Conservation (phyloP, 352 stramenopile species). For the Phytophthora boehmeriae region DNA sequence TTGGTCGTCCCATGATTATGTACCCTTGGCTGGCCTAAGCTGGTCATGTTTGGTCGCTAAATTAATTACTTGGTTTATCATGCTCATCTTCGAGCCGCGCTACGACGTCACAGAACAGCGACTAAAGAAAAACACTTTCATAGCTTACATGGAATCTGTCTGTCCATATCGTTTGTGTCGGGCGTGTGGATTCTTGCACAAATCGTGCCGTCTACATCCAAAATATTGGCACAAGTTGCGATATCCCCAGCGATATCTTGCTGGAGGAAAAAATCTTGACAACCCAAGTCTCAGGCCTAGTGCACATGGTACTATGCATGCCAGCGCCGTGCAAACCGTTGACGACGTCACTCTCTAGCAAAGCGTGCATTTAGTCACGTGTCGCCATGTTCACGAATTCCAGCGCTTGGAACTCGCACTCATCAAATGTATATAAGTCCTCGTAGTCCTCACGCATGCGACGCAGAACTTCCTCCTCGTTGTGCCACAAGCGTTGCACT, state of each 20-base stretch:
- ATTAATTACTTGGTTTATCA: too few relatives aligned
- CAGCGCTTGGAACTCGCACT: constrained; percentile 50
- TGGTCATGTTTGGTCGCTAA: too few relatives aligned
- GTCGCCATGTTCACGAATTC: constrained; percentile 67
- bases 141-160: constrained; percentile 47
- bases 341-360: constrained; percentile 68
- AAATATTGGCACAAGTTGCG: constrained; percentile 74
- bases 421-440: constrained; percentile 27
- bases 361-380: constrained; percentile 57
- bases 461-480: constrained; percentile 52
- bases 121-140: constrained; percentile 62
- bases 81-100: constrained; percentile 17
- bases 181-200: constrained; percentile 30
- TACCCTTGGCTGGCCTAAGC: too few relatives aligned
- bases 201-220: constrained; percentile 64
- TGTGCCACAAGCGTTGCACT: constrained; percentile 61
- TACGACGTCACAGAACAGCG: constrained; percentile 36
- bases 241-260: constrained; percentile 63
- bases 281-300: constrained; percentile 49
- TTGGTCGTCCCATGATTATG: too few relatives aligned
- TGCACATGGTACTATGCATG: constrained; percentile 79
- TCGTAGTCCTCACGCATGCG: constrained; percentile 49
- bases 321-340: constrained; percentile 81
- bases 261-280: constrained; percentile 71
- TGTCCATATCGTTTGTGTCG: constrained; percentile 55